Evolutionary conservation across 768 basidiomycete species (phyloP).

Genomic region (Phylloporus sp.): DNA sequence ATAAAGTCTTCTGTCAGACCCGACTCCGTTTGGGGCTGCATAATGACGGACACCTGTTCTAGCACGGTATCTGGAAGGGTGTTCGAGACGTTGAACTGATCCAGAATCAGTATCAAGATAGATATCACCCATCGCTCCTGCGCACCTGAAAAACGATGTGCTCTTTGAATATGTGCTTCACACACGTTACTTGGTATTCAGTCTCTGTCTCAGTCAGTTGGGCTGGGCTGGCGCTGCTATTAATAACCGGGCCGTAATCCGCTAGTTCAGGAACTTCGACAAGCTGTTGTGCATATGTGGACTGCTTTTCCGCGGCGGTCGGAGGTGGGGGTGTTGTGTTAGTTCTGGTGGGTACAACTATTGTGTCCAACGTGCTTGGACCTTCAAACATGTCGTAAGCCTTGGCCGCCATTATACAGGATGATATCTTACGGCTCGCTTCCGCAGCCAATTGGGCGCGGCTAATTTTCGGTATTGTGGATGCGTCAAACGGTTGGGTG

Average conservation of each 20-base stretch:
- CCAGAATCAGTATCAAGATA: slow-evolving; percentile 5
- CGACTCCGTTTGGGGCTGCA: slow-evolving; percentile 74
- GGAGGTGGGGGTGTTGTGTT: slow-evolving; percentile 65
- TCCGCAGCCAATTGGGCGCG: slow-evolving; percentile 89
- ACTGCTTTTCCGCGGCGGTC: slow-evolving; percentile 85
- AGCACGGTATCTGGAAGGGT: slow-evolving; percentile 93
- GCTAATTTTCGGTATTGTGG: slow-evolving; percentile 90
- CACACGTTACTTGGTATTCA: slow-evolving; percentile 94
- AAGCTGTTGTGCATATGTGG: slow-evolving; percentile 82
- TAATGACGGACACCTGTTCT: slow-evolving; percentile 90
- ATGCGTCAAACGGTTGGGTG: slow-evolving; percentile 75
- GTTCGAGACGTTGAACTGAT: slow-evolving; percentile 94
- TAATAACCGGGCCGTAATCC: slow-evolving; percentile 80
- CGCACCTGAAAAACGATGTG: slow-evolving; percentile 95
- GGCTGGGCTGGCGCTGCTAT: slow-evolving; percentile 73
- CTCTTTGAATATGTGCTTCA: slow-evolving; percentile 95
- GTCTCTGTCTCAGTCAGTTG: slow-evolving; percentile 96
- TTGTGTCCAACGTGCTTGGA: slow-evolving; percentile 83
- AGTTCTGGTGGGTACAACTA: slow-evolving; percentile 64
- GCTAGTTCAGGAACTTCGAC: slow-evolving; percentile 82
- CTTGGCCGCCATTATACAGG: slow-evolving; percentile 4
- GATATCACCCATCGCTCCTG: neutral
- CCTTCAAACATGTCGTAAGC: slow-evolving; percentile 40
- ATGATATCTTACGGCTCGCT: slow-evolving; percentile 61
- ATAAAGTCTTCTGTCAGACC: slow-evolving; percentile 92